phyloP scores from a whole-genome alignment of 495 filamentous ascomycete genomes.

The Penicillium steckii region DNA sequence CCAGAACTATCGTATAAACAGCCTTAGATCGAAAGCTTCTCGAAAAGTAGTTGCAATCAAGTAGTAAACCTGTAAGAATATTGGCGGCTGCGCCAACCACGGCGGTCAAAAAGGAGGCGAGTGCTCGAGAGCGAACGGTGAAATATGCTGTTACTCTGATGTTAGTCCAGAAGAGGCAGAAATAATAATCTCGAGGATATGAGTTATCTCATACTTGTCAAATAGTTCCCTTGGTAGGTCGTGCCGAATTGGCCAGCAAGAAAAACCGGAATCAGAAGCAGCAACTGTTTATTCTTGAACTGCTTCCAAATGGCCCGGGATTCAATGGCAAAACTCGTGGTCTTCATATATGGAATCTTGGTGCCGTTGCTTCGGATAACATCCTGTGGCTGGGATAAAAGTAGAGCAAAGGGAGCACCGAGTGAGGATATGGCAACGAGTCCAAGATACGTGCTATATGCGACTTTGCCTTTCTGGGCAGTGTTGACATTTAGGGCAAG shows the following conservation, averaged over 20 bases:
- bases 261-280: conserved; percentile 53
- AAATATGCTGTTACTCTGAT: conserved; percentile 48
- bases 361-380: conserved; percentile 51
- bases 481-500: conserved; percentile 51
- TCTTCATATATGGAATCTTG: conserved; percentile 39
- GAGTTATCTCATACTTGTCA: conserved; percentile 29
- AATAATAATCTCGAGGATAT: background rate
- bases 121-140: conserved; percentile 51
- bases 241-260: conserved; percentile 55
- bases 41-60: conserved; percentile 38
- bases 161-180: conserved; percentile 27
- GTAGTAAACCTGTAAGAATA: conserved; percentile 46
- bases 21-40: conserved; percentile 15
- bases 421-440: conserved; percentile 53
- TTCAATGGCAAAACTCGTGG: conserved; percentile 41
- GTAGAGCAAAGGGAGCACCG: conserved; percentile 50
- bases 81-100: conserved; percentile 47
- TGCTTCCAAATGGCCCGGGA: conserved; percentile 46
- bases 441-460: conserved; percentile 52
- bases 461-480: conserved; percentile 50
- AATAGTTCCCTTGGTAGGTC: conserved; percentile 58
- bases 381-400: conserved; percentile 52
- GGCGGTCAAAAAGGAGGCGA: conserved; percentile 47
- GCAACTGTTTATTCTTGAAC: conserved; percentile 46
- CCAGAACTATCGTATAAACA: conserved; percentile 13